phyloP scores from a whole-genome alignment of 805 yeast species.

The Scheffersomyces stipitis region DNA sequence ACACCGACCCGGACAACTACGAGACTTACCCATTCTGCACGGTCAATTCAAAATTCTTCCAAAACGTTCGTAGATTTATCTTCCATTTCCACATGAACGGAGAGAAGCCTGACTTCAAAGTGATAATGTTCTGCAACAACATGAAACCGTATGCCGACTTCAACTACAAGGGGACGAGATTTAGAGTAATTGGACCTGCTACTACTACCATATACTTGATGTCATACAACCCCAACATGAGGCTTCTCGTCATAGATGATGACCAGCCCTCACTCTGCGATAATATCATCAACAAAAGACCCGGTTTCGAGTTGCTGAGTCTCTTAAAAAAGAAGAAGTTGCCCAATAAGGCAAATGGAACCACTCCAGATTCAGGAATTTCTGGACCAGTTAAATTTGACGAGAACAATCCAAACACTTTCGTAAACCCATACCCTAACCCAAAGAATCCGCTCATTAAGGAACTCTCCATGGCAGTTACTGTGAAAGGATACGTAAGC shows the following conservation, averaged over 20 bases:
- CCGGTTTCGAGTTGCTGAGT: constrained; percentile 23
- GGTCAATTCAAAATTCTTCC: constrained; percentile 28
- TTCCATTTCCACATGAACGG: constrained; percentile 26
- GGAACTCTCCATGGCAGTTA: constrained; percentile 11
- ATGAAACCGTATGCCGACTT: constrained; percentile 41
- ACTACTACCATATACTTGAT: constrained; percentile 28
- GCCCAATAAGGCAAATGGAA: neutral
- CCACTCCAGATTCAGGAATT: neutral
- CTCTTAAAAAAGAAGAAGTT: constrained; percentile 10
- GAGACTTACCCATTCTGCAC: constrained; percentile 36
- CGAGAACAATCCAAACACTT: constrained; percentile 6
- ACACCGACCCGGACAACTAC: constrained; percentile 22
- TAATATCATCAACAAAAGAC: constrained; percentile 27
- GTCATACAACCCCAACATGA: constrained; percentile 31
- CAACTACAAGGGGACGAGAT: constrained; percentile 33
- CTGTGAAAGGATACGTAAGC: constrained; percentile 18
- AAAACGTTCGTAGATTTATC: constrained; percentile 24
- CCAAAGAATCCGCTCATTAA: constrained; percentile 21
- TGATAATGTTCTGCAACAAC: constrained; percentile 35
- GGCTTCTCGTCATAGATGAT: constrained; percentile 33
- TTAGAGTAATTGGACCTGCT: constrained; percentile 38
- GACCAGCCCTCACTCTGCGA: constrained; percentile 38
- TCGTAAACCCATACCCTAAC: constrained; percentile 34
- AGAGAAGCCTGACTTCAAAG: constrained; percentile 16
- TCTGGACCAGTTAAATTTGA: neutral